Evolutionary conservation across 345 rosid genomes (phyloP), one percentile per base, ranked within the genome.

Genomic region (Brassica nigra): DNA sequence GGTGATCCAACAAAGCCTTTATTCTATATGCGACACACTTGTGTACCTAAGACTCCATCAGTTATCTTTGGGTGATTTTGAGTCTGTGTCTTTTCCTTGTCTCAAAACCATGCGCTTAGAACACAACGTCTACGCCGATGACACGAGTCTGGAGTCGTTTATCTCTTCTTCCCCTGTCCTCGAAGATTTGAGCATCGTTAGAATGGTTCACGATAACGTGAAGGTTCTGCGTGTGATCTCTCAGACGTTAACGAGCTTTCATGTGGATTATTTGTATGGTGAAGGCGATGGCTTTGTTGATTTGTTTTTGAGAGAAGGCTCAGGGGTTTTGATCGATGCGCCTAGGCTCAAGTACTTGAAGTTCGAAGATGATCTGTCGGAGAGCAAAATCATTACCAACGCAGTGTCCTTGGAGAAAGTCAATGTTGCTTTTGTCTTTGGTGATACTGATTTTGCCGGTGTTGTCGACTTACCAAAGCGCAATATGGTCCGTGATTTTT

Each of bases 61-160:
- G 0, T 69, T 77, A 49, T 61, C 1, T 0, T 62, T 77, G 6
- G 70, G 55, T 44, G 15, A 70, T 14, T 44, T 62, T 20, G 36
- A 77, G 75, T 31, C 29, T 9, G 55, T 69, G 6, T 70, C 70
- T 20, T 47, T 70, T 1, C 70, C 70, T 14, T 4, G 75, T 49
- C 64, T 77, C 34, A 77, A 62, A 63, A 77, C 69, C 52, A 61
- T 77, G 75, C 31, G 8, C 1, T 77, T 77, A 30, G 80, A 77
- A 47, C 68, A 69, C 18, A 77, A 77, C 14, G 27, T 39, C 0
- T 68, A 76, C 23, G 68, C 62, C 20, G 11, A 28, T 30, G 79
- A 76, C 12, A 34, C n/a, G 10, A 2, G 1, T 39, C 61, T 76
- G 7, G 74, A 76, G 74, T 68, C 20, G 8, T 10, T 76, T 29